Evolutionary conservation across 2,329 filamentous ascomycete genomes (phyloP), one percentile per base, ranked within the genome.

Genomic region (Diaporthe vexans): DNA sequence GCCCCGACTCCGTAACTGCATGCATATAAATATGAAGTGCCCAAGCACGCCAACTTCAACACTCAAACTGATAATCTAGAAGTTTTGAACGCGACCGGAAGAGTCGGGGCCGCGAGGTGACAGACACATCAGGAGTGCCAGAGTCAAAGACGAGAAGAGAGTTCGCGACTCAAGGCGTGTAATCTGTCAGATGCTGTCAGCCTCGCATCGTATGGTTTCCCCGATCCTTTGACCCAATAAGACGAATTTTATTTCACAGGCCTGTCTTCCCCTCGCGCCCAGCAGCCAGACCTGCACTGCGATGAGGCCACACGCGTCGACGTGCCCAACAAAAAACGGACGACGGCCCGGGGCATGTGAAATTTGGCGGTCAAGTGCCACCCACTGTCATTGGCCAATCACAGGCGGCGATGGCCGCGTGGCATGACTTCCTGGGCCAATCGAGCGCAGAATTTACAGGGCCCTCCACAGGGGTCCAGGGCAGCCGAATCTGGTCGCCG

Each of bases 321-420:
- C 15, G 15, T 26, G 46, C 48, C 63, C 69, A 71, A 68, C 46
- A 52, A 71, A 68, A 75, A 75, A 63, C 71, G 69, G 24, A 76
- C 71, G 75, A 76, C 40, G 40, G 3, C 17, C 17, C 40, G 40
- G 40, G 40, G 40, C 74, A 72, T 65, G 74, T 75, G 71, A 75
- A 73, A 46, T 69, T 61, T 68, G 67, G 74, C 74, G 75, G 75
- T 74, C 71, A 74, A 59, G 52, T 37, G 57, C 21, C 26, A 51
- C 37, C 21, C 11, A 24, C 17, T n/a, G 35, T 75, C 67, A 76
- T 75, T 76, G 67, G 75, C 75, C 74, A 74, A 73, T 73, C 75
- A 73, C 43, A 51, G n/a, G 46, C 71, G 75, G 75, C 43, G 74
- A 74, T 74, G 48, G 65, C 75, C 75, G 75, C 40, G 15, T 76